A percentile compares a stretch with the other conserved stretches of the same genome.
Conservation (phyloP, 805 yeast species). For the Ogataea methanolica region DNA sequence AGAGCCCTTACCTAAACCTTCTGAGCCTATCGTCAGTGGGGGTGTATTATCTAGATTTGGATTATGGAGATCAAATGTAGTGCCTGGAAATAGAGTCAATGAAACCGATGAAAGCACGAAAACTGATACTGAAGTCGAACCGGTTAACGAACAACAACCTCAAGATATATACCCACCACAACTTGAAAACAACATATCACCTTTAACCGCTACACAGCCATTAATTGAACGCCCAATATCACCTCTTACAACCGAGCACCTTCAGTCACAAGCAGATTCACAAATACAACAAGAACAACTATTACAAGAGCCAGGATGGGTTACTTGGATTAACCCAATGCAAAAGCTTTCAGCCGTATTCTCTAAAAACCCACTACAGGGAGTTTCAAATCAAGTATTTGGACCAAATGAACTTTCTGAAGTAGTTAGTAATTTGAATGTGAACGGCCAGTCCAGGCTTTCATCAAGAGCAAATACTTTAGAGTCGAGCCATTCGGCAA, state of each 20-base stretch:
- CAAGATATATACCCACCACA: too few relatives aligned
- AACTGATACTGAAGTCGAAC: too few relatives aligned
- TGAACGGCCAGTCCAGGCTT: neutral
- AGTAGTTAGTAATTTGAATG: conserved; percentile 3
- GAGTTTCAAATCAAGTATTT: neutral
- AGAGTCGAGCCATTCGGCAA: neutral
- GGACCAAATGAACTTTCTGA: conserved; percentile 10
- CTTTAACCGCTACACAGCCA: too few relatives aligned
- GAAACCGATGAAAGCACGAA: neutral
- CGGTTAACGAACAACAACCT: too few relatives aligned
- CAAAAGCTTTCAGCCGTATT: neutral
- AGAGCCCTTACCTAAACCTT: neutral
- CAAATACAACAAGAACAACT: neutral
- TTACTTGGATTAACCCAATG: neutral
- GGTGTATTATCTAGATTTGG: neutral
- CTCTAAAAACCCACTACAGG: neutral
- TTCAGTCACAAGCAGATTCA: neutral
- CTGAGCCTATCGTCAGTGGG: neutral
- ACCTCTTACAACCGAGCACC: too few relatives aligned
- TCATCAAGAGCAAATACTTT: neutral
- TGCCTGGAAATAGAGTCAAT: neutral
- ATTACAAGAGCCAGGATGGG: neutral
- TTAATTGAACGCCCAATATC: too few relatives aligned
- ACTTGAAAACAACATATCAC: too few relatives aligned
- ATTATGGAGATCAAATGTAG: neutral